These are phyloP conservation scores for Rhodotorula glutinis DNA, from an alignment of 1,284 basidiomycete species.

Conservation along the genomic window DNA sequence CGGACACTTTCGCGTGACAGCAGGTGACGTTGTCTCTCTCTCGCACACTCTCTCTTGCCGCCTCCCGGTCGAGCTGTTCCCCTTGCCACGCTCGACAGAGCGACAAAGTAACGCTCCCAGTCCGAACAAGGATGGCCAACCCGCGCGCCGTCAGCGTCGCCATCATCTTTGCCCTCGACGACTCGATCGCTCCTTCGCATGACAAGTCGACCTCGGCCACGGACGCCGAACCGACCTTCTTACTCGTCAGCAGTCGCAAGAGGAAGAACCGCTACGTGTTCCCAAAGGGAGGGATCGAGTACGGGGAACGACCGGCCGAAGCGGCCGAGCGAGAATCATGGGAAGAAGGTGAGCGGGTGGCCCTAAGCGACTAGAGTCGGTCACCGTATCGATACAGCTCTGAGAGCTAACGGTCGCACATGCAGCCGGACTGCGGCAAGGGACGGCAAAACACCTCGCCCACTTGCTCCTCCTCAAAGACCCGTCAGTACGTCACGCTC, in stretches of 20 bases:
- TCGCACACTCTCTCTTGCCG: too few relatives aligned
- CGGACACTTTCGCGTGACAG: too few relatives aligned
- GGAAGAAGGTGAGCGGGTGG: slow-evolving; percentile 34
- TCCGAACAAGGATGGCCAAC: slow-evolving; percentile 9
- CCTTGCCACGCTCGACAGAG: too few relatives aligned
- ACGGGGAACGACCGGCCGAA: slow-evolving; percentile 10
- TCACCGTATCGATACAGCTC: too few relatives aligned
- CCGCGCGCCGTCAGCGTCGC: slow-evolving; percentile 32
- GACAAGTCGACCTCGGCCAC: background rate
- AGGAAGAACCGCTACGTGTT: slow-evolving; percentile 31
- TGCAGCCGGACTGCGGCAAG: slow-evolving; percentile 21
- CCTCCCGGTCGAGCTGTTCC: too few relatives aligned
- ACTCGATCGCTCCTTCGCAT: background rate
- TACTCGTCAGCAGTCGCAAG: slow-evolving; percentile 29
- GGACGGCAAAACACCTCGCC: slow-evolving; percentile 15
- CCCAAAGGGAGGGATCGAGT: slow-evolving; percentile 37
- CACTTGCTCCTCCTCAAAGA: slow-evolving; percentile 30
- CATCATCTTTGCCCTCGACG: slow-evolving; percentile 3
- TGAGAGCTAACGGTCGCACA: too few relatives aligned
- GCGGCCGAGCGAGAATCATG: slow-evolving; percentile 34
- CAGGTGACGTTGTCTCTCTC: too few relatives aligned
- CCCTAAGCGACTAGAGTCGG: background rate
- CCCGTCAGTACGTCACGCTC: slow-evolving; percentile 1
- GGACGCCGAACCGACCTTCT: slow-evolving; percentile 10
- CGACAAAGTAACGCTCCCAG: too few relatives aligned